Conservation (phyloP, 129 eudicot species). For the Lonicera japonica region DNA sequence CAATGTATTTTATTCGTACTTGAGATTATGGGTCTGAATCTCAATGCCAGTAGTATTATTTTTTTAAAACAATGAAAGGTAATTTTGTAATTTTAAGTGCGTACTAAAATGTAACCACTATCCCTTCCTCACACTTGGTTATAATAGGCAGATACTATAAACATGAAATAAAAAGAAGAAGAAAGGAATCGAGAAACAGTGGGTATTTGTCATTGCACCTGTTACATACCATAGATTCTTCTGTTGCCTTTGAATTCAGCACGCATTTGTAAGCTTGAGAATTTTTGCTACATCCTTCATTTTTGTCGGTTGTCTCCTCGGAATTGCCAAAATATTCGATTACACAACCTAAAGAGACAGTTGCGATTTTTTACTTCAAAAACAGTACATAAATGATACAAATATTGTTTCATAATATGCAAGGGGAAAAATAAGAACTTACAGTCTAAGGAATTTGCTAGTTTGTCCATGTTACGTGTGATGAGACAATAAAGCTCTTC, state of each 20-base stretch:
- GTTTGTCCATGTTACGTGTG: conserved; percentile 54
- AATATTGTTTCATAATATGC: not conserved
- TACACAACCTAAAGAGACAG: conserved; percentile 43
- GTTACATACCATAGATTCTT: conserved; percentile 66
- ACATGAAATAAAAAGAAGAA: not conserved
- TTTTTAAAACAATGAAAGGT: too few species aligned
- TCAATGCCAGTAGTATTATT: too few species aligned
- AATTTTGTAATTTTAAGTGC: too few species aligned
- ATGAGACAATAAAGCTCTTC: conserved; percentile 49
- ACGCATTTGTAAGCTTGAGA: conserved; percentile 56
- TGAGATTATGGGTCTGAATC: too few species aligned
- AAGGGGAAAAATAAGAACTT: conserved; percentile 5
- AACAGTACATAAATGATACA: not conserved
- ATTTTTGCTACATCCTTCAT: conserved; percentile 24
- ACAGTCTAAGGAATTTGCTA: conserved; percentile 58
- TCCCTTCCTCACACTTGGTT: too few species aligned
- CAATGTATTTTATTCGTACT: too few species aligned
- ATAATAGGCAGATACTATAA: too few species aligned
- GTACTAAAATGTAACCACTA: too few species aligned
- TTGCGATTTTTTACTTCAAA: not conserved
- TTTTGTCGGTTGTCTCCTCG: conserved; percentile 6
- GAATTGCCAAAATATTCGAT: conserved; percentile 38
- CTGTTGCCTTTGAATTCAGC: conserved; percentile 59
- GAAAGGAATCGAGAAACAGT: too few species aligned
- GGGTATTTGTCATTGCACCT: too few species aligned